Evolutionary conservation across 2,329 filamentous ascomycete species (phyloP).

Genomic region (Tetracladium maxilliforme): DNA sequence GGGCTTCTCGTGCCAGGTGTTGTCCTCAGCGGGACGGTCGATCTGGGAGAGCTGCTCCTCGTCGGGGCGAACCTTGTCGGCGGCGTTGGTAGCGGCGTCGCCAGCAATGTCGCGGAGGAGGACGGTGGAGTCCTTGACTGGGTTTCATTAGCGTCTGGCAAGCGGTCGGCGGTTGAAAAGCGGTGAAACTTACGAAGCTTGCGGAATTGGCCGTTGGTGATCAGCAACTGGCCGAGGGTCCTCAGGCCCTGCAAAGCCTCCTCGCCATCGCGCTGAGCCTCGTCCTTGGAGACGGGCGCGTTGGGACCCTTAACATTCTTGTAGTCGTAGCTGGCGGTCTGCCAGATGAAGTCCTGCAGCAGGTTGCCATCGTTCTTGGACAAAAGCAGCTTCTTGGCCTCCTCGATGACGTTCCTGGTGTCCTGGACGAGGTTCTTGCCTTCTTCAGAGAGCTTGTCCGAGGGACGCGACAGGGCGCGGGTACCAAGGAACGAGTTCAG

Average conservation of each 20-base stretch:
- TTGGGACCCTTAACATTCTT: slow-evolving; percentile 46
- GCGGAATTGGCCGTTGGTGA: slow-evolving; percentile 93
- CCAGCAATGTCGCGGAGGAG: slow-evolving; percentile 83
- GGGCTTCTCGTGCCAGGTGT: slow-evolving; percentile 85
- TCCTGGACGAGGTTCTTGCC: slow-evolving; percentile 69
- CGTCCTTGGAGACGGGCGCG: slow-evolving; percentile 59
- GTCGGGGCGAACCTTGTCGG: slow-evolving; percentile 58
- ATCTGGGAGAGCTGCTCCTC: slow-evolving; percentile 65
- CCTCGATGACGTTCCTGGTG: slow-evolving; percentile 62
- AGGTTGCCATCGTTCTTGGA: slow-evolving; percentile 93
- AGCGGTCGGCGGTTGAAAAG: slow-evolving; percentile 5
- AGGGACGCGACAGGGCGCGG: slow-evolving; percentile 53
- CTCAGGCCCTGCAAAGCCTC: slow-evolving; percentile 73
- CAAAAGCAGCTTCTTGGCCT: slow-evolving; percentile 73
- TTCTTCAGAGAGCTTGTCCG: slow-evolving; percentile 65
- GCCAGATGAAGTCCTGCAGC: slow-evolving; percentile 94
- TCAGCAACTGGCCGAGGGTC: slow-evolving; percentile 74
- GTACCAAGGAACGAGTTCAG: slow-evolving; percentile 76
- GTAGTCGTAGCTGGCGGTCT: slow-evolving; percentile 62
- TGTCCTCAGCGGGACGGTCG: slow-evolving; percentile 74
- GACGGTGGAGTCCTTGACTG: slow-evolving; percentile 63
- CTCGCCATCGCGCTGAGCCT: slow-evolving; percentile 69
- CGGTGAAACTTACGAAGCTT: slow-evolving; percentile 56
- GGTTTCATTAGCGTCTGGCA: slow-evolving; percentile 1
- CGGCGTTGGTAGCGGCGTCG: slow-evolving; percentile 72